Evolutionary conservation across 2,329 filamentous ascomycete species (phyloP).

Genomic region (Aureobasidium sp.): DNA sequence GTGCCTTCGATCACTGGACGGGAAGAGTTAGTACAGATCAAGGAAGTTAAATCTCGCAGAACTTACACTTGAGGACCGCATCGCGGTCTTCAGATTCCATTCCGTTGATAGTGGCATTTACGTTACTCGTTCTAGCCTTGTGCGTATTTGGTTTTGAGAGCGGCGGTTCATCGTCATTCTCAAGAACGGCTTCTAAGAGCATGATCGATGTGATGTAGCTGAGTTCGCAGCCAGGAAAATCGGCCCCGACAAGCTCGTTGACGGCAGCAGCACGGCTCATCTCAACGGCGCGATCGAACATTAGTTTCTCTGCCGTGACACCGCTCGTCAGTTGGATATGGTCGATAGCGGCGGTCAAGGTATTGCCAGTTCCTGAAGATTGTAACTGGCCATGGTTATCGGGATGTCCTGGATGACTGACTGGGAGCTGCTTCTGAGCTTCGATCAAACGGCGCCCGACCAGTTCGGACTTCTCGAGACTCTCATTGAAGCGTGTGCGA

Average conservation of each 20-base stretch:
- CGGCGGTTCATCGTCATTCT: slow-evolving; percentile 60
- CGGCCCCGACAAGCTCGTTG: slow-evolving; percentile 78
- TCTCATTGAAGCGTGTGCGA: slow-evolving; percentile 89
- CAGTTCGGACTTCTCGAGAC: slow-evolving; percentile 90
- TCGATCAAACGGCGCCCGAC: slow-evolving; percentile 83
- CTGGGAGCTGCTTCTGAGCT: slow-evolving; percentile 74
- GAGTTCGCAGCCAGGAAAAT: slow-evolving; percentile 58
- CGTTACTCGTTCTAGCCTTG: slow-evolving; percentile 42
- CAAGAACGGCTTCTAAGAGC: slow-evolving; percentile 90
- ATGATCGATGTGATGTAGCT: slow-evolving; percentile 89
- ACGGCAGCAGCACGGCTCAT: slow-evolving; percentile 95
- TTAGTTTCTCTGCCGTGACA: slow-evolving; percentile 89
- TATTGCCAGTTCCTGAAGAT: slow-evolving; percentile 43
- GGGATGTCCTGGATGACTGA: slow-evolving; percentile 80
- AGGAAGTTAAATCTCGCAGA: no score
- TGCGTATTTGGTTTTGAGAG: slow-evolving; percentile 39
- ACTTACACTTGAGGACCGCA: slow-evolving; percentile 65
- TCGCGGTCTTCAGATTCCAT: slow-evolving; percentile 64
- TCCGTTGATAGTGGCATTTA: slow-evolving; percentile 37
- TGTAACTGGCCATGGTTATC: slow-evolving; percentile 60
- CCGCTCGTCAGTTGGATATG: slow-evolving; percentile 80
- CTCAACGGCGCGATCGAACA: slow-evolving; percentile 95
- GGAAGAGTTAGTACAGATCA: background rate
- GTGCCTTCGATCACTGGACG: slow-evolving; percentile 17
- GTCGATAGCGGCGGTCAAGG: slow-evolving; percentile 60